Evolutionary conservation across 2,329 filamentous ascomycete genomes (phyloP), one percentile per base, ranked within the genome.

Genomic region (Aphanoascus verrucosus): DNA sequence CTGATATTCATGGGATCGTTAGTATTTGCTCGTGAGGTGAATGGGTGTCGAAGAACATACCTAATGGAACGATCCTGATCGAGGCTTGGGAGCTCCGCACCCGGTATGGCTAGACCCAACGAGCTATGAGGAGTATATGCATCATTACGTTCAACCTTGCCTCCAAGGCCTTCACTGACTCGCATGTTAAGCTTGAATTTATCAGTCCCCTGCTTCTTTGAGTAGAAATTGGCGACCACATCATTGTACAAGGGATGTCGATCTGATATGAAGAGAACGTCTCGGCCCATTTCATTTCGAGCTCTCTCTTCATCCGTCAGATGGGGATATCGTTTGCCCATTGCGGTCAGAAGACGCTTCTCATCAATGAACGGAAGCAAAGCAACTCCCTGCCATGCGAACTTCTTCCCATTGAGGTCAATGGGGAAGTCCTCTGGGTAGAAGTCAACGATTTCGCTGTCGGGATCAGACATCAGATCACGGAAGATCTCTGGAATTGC

Each of bases 371-470:
- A 98, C 0, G 93, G 93, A 34, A 98, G 77, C 17, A 98, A 75
- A 2, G 88, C 89, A 51, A 98, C 85, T 58, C 93, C 93, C 68
- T 97, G 91, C 93, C 94, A 98, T 0, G 89, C 88, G 72, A 96
- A 94, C 67, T 97, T 98, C 74, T 97, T 97, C 52, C 93, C 93
- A 60, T 98, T 98, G 41, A 97, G 73, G 68, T 98, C 93, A 51
- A 97, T 80, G 14, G 86, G 82, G 62, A 98, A 98, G 20, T 95
- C 88, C 64, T 90, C 86, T 0, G 94, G 94, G 63, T 98, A 98
- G 68, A 98, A 98, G 67, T 98, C 91, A 59, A 95, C 88, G 62
- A 98, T 97, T 46, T 89, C 83, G 63, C 89, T 96, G 44, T 94
- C 82, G 12, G 85, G 77, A 8, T 94, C 77, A 23, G 84, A 85